phyloP scores from a whole-genome alignment of 148 eudicot species.

The Mesembryanthemum crystallinum region DNA sequence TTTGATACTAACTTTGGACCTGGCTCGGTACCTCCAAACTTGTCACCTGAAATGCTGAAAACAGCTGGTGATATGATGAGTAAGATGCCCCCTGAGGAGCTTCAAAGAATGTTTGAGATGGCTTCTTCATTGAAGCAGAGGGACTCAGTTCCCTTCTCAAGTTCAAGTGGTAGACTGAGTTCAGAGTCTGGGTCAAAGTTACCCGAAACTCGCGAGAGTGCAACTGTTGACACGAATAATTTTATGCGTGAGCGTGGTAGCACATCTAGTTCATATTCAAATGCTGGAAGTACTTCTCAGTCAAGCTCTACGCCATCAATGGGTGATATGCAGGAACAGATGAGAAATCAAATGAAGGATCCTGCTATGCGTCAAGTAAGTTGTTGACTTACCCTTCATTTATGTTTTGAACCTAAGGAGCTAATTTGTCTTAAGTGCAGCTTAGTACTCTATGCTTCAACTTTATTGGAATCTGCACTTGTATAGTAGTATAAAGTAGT shows the following conservation, averaged over 20 bases:
- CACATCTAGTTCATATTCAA: constrained; percentile 30
- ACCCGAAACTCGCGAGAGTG: constrained; percentile 33
- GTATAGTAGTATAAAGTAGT: background rate
- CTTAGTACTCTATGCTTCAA: background rate
- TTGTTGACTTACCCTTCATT: background rate
- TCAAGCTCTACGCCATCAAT: constrained; percentile 51
- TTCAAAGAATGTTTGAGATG: constrained; percentile 82
- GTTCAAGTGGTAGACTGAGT: constrained; percentile 36
- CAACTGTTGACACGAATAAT: constrained; percentile 31
- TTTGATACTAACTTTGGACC: constrained; percentile 42
- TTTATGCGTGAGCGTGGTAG: constrained; percentile 45
- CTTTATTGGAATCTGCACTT: background rate
- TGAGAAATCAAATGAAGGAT: constrained; percentile 94
- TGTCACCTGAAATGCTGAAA: constrained; percentile 90
- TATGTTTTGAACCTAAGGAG: background rate
- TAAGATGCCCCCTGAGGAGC: constrained; percentile 82
- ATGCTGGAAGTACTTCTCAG: constrained; percentile 51
- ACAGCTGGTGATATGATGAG: constrained; percentile 92
- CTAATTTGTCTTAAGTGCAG: background rate
- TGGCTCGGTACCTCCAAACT: constrained; percentile 53
- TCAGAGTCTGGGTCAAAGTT: constrained; percentile 34
- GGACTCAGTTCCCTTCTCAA: constrained; percentile 42
- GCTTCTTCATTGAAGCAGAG: constrained; percentile 65
- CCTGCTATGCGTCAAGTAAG: constrained; percentile 93
- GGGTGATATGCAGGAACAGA: constrained; percentile 83